Conservation (phyloP, 1,284 basidiomycete genomes). For the Meira nashicola region DNA sequence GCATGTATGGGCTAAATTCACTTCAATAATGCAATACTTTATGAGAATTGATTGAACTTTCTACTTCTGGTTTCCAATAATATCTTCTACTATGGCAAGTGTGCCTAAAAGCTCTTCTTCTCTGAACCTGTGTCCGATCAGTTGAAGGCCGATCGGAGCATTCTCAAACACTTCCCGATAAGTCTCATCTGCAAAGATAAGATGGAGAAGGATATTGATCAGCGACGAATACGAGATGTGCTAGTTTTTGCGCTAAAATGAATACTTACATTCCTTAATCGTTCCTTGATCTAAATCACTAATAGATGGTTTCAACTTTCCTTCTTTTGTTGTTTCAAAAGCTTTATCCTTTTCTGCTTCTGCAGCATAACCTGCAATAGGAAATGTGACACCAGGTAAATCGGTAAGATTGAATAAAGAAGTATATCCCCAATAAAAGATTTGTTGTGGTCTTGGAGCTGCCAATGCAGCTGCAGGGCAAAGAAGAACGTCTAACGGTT, state of each 20-base stretch:
- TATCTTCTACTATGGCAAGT: slow-evolving; percentile 20
- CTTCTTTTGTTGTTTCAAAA: slow-evolving; percentile 13
- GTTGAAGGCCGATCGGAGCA: slow-evolving; percentile 30
- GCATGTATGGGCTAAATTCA: neutral
- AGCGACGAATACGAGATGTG: neutral
- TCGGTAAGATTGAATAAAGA: slow-evolving; percentile 34
- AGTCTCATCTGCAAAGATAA: slow-evolving; percentile 16
- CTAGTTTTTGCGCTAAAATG: slow-evolving; percentile 4
- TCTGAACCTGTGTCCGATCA: slow-evolving; percentile 23
- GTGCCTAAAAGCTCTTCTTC: slow-evolving; percentile 20
- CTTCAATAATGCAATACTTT: neutral
- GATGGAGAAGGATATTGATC: neutral
- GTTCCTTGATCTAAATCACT: neutral
- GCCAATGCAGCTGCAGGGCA: slow-evolving; percentile 21
- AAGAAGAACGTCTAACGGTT: slow-evolving; percentile 23
- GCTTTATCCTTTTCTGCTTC: slow-evolving; percentile 12
- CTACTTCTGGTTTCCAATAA: slow-evolving; percentile 8
- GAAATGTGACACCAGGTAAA: slow-evolving; percentile 29
- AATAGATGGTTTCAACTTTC: neutral
- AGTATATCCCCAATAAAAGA: slow-evolving; percentile 35
- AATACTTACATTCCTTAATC: slow-evolving; percentile 11
- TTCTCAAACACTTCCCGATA: slow-evolving; percentile 25
- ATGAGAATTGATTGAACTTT: neutral
- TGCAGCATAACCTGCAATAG: slow-evolving; percentile 18
- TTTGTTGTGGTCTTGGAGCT: slow-evolving; percentile 25